Conservation (phyloP, 371 early-diverging fungal species). For the Choanephora cucurbitarum region DNA sequence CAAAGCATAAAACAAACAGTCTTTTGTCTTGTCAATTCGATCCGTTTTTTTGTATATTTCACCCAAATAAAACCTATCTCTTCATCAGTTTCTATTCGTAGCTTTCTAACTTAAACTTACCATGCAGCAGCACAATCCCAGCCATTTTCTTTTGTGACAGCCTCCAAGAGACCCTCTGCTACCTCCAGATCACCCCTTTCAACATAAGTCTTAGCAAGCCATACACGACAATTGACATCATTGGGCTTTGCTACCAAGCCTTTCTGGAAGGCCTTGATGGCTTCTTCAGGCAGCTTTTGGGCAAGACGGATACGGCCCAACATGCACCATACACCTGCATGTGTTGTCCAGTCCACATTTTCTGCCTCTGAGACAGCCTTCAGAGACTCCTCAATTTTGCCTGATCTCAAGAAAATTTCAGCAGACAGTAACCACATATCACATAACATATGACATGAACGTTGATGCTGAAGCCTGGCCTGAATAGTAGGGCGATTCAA, state of each 20-base stretch:
- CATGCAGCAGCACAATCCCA: conserved; percentile 67
- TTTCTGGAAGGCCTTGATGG: conserved; percentile 55
- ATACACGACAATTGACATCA: conserved; percentile 48
- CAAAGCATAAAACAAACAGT: conserved; percentile 71
- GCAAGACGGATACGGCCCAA: conserved; percentile 50
- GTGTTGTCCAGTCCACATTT: conserved; percentile 52
- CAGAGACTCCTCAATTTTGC: conserved; percentile 60
- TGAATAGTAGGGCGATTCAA: conserved; percentile 23
- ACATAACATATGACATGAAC: conserved; percentile 32
- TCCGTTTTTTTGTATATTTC: conserved; percentile 56
- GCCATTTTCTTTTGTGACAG: conserved; percentile 55
- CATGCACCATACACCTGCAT: conserved; percentile 60
- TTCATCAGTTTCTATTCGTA: neutral
- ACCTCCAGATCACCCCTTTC: conserved; percentile 46
- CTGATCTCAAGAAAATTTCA: conserved; percentile 51
- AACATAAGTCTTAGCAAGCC: conserved; percentile 47
- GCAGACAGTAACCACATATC: conserved; percentile 66
- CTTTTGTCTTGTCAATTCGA: conserved; percentile 59
- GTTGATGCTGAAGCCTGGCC: conserved; percentile 27
- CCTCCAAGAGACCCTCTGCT: conserved; percentile 58
- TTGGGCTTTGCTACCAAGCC: conserved; percentile 49
- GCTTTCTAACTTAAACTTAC: conserved; percentile 32
- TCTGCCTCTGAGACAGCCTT: conserved; percentile 70
- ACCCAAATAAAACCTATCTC: conserved; percentile 54
- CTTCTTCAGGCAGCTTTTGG: conserved; percentile 42